These are phyloP conservation scores for Trichoderma brevicompactum DNA, from an alignment of 2,329 filamentous ascomycete species.

Conservation along the genomic window DNA sequence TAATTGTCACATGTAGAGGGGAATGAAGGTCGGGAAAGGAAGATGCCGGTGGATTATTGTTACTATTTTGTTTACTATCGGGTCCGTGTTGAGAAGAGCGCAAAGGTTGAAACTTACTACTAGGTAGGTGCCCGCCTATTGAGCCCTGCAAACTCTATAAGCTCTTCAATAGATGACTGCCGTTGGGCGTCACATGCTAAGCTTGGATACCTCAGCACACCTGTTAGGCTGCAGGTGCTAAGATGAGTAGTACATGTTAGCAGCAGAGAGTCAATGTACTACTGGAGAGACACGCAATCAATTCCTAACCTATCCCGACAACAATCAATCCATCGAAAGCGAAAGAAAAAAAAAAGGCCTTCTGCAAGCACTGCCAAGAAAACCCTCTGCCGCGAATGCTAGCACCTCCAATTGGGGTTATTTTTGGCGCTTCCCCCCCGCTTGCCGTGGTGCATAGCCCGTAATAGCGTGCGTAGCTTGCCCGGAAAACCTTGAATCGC, in stretches of 20 bases:
- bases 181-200: no score
- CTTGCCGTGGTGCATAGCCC: conserved; percentile 9
- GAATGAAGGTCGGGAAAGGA: no score
- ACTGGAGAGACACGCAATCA: no score
- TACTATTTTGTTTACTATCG: no score
- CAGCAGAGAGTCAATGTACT: no score
- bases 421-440: conserved; percentile 3
- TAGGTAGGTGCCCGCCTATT: not conserved
- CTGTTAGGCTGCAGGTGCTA: not conserved
- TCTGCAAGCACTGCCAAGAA: conserved; percentile 19
- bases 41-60: no score
- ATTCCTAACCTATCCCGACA: not conserved
- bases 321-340: not conserved
- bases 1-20: no score
- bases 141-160: not conserved
- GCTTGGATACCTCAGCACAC: no score
- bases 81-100: no score
- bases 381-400: not conserved
- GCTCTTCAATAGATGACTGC: not conserved
- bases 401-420: conserved; percentile 21
- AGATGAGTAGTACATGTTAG: not conserved
- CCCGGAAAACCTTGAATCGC: not conserved
- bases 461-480: not conserved
- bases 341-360: not conserved
- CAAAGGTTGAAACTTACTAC: no score